A percentile compares a stretch with the other conserved stretches of the same genome.
Conservation (phyloP, 169 alveolate genomes). For the Plasmodium relictum region DNA sequence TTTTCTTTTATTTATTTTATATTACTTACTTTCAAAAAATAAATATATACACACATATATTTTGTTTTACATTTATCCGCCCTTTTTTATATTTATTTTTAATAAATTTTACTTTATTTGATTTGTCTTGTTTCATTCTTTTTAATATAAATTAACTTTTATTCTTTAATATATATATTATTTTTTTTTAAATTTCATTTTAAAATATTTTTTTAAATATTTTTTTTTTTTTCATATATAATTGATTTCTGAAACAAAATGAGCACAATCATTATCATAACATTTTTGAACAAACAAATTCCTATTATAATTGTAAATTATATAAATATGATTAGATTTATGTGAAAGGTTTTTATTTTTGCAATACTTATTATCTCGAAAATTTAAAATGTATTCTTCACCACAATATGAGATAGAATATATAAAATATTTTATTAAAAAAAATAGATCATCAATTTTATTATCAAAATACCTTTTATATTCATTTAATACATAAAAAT, state of each 20-base stretch:
- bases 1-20: no score
- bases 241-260: constrained; percentile 54
- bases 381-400: constrained; percentile 60
- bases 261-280: constrained; percentile 57
- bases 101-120: no score
- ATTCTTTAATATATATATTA: background rate
- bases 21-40: no score
- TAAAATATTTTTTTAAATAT: no score
- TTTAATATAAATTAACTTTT: background rate
- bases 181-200: no score
- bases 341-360: constrained; percentile 65
- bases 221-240: constrained; percentile 4
- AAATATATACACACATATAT: no score
- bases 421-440: constrained; percentile 55
- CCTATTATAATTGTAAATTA: constrained; percentile 50
- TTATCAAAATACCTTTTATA: constrained; percentile 31
- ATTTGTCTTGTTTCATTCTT: no score
- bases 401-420: constrained; percentile 32
- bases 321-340: constrained; percentile 75
- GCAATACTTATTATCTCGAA: constrained; percentile 72
- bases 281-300: constrained; percentile 74
- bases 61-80: no score
- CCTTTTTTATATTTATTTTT: no score
- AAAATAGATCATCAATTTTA: background rate
- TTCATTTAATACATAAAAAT: constrained; percentile 28